Percentiles rank a stretch among this genome's conserved stretches.
phyloP scores from a whole-genome alignment of 2,329 filamentous ascomycete genomes.

The Bipolaris victoriae region DNA sequence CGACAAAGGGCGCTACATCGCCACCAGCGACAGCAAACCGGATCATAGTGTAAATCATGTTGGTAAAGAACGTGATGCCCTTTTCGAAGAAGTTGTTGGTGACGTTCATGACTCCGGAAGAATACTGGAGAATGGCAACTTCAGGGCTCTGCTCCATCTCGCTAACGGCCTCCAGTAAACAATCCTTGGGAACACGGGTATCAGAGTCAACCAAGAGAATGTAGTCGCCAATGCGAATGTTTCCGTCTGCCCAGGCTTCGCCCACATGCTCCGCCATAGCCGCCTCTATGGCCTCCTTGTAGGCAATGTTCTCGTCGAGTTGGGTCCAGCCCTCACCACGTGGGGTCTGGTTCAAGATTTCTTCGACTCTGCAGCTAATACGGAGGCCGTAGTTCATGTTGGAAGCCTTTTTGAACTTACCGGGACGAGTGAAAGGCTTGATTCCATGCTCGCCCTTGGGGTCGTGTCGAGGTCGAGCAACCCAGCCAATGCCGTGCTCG shows the following conservation, averaged over 20 bases:
- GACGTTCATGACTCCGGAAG: slow-evolving; percentile 74
- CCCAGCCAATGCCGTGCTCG: slow-evolving; percentile 59
- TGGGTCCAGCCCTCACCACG: slow-evolving; percentile 37
- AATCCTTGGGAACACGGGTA: slow-evolving; percentile 66
- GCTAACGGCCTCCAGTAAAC: slow-evolving; percentile 77
- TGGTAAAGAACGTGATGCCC: slow-evolving; percentile 79
- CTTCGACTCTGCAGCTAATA: slow-evolving; percentile 67
- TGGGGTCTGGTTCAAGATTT: slow-evolving; percentile 55
- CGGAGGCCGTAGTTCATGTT: slow-evolving; percentile 77
- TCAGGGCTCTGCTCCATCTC: slow-evolving; percentile 83
- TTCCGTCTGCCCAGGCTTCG: slow-evolving; percentile 78
- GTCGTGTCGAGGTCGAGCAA: slow-evolving; percentile 55
- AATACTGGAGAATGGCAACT: slow-evolving; percentile 78
- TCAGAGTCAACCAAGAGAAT: slow-evolving; percentile 66
- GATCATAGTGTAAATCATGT: slow-evolving; percentile 77
- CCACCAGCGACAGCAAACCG: slow-evolving; percentile 72
- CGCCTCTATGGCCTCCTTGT: slow-evolving; percentile 57
- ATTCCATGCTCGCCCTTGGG: slow-evolving; percentile 27
- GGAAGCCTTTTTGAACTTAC: slow-evolving; percentile 59
- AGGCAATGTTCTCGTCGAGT: slow-evolving; percentile 46
- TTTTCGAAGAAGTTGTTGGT: slow-evolving; percentile 75
- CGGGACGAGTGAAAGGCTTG: slow-evolving; percentile 34
- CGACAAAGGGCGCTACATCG: slow-evolving; percentile 76
- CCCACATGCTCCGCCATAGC: slow-evolving; percentile 69
- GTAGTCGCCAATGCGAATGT: slow-evolving; percentile 85